phyloP scores from a whole-genome alignment of 1,284 basidiomycete genomes.

The Moesziomyces globuligerus region DNA sequence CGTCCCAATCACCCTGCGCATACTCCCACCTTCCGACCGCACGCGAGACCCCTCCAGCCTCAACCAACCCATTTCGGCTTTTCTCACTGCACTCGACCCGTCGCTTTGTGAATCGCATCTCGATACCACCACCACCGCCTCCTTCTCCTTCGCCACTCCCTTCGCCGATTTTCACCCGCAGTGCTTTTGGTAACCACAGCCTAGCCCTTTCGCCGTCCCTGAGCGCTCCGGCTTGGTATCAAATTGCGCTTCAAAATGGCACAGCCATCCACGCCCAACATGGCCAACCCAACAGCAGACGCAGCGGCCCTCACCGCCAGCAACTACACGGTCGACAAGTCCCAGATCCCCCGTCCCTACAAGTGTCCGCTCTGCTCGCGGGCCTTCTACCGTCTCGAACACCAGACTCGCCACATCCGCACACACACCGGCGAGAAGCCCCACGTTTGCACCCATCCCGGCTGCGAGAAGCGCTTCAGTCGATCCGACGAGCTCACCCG shows the following conservation, averaged over 20 bases:
- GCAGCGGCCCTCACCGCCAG: conserved; percentile 36
- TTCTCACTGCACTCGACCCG: too few species aligned
- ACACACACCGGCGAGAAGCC: conserved; percentile 99
- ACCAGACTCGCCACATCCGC: conserved; percentile 92
- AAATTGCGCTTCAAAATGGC: conserved; percentile 34
- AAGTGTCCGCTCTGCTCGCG: conserved; percentile 66
- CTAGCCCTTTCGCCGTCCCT: too few species aligned
- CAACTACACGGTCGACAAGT: conserved; percentile 62
- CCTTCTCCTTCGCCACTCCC: background rate
- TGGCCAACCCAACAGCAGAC: conserved; percentile 30
- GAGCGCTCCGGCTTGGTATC: conserved; percentile 23
- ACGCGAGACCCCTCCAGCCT: too few species aligned
- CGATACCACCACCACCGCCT: background rate
- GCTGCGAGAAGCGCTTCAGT: conserved; percentile 98
- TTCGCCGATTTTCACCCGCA: too few species aligned
- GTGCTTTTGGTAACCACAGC: too few species aligned
- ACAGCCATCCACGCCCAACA: conserved; percentile 29
- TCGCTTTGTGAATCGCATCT: too few species aligned
- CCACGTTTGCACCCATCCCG: conserved; percentile 88
- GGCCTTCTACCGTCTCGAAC: conserved; percentile 65
- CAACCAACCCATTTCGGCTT: too few species aligned
- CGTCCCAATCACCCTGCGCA: too few species aligned
- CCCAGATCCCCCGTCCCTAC: conserved; percentile 66
- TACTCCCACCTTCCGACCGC: too few species aligned
- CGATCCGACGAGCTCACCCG: conserved; percentile 96